Evolutionary conservation across 441 rosid genomes (phyloP).

Genomic region (Capsella rubella): DNA sequence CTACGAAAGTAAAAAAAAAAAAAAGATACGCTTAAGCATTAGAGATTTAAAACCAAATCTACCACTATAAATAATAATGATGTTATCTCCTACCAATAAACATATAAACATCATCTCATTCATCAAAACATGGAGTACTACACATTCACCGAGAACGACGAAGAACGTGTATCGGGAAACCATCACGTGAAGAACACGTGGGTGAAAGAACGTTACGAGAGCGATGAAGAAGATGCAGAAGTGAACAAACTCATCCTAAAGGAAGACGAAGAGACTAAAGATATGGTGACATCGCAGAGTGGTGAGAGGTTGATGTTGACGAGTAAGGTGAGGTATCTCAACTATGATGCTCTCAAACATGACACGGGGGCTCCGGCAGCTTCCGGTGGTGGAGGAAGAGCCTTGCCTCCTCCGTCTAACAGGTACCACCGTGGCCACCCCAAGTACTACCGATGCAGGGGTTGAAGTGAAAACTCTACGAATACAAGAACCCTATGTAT

Average conservation of each 20-base stretch:
- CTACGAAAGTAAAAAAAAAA: slow-evolving; percentile 31
- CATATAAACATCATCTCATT: slow-evolving; percentile 5
- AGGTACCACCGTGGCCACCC: slow-evolving; percentile 39
- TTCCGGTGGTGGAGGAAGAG: slow-evolving; percentile 38
- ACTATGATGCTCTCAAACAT: slow-evolving; percentile 39
- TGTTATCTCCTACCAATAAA: slow-evolving; percentile 2
- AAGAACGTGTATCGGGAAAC: slow-evolving; percentile 33
- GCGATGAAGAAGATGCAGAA: slow-evolving; percentile 41
- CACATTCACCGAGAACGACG: slow-evolving; percentile 32
- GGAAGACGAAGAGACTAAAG: slow-evolving; percentile 32
- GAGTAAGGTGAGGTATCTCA: slow-evolving; percentile 38
- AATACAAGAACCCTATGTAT: not conserved
- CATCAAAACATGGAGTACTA: slow-evolving; percentile 40
- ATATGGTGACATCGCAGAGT: slow-evolving; percentile 6
- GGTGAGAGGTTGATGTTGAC: slow-evolving; percentile 33
- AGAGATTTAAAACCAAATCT: slow-evolving; percentile 20
- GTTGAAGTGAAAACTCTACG: slow-evolving; percentile 29
- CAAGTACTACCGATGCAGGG: slow-evolving; percentile 44
- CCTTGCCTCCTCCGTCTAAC: slow-evolving; percentile 41
- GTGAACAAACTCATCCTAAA: slow-evolving; percentile 27
- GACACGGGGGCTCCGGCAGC: slow-evolving; percentile 31
- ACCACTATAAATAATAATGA: slow-evolving; percentile 32
- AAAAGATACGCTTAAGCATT: slow-evolving; percentile 7
- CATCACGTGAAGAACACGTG: slow-evolving; percentile 40
- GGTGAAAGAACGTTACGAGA: slow-evolving; percentile 46